Evolutionary conservation across 306 rosid genomes (phyloP), one percentile per base, ranked within the genome.

Genomic region (Phaseolus lunatus): DNA sequence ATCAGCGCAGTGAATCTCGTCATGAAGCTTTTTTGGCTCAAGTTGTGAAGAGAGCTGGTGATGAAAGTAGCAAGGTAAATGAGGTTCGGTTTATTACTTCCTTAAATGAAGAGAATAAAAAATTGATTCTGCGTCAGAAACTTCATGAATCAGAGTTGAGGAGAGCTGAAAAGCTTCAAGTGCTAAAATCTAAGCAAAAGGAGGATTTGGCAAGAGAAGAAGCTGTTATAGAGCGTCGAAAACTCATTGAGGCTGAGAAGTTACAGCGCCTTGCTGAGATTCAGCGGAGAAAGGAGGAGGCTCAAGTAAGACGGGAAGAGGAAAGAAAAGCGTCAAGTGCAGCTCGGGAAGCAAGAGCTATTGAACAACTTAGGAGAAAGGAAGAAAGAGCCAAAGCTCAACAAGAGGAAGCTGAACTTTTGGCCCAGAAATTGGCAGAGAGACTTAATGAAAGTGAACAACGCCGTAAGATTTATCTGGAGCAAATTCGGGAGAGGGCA

Each of bases 261-360:
- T 84, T 95, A 78, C 98, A 92, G 85, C 97, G 98, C 37, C 98
- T 95, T 78, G 91, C 96, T 83, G 98, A 95, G 86, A 95, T 92
- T 56, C 98, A 92, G 82, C 83, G 93, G 83, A 95, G 87, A 87
- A 95, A 95, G 84, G 98, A 95, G 90, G 98, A 95, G 83, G 98
- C 98, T 82, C 95, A 80, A 73, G 84, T 89, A 72, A 90, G 98
- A 85, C 91, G 98, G 87, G 98, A 95, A 86, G 98, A 92, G 87
- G 98, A 95, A 70, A 90, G 97, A 73, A 95, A 95, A 85, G 98
- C 98, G 73, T 92, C 98, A 67, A 95, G 98, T 87, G 98, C 97
- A 45, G 98, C 94, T 39, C 93, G 98, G 73, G 98, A 95, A 75
- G 98, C 96, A 75, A 89, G 97, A 83, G 89, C 97, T 35, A 86